Evolutionary conservation across 305 asterid species (phyloP).

Genomic region (Caryopteris hybrid): DNA sequence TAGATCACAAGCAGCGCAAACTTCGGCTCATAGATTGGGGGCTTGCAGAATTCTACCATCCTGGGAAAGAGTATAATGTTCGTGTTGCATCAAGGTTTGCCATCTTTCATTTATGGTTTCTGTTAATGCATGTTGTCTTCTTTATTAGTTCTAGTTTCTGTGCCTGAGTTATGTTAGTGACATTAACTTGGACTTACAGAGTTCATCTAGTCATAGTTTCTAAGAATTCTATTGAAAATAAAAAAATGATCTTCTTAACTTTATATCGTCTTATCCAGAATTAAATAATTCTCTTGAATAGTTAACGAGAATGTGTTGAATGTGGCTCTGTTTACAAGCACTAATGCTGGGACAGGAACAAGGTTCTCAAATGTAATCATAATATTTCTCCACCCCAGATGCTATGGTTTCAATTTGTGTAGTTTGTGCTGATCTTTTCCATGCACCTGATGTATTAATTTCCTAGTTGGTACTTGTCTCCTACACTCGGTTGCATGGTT

Average conservation of each 20-base stretch:
- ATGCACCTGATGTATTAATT: no score
- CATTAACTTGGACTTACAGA: neutral
- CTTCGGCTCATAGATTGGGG: slow-evolving; percentile 82
- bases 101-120: slow-evolving; percentile 7
- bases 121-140: neutral
- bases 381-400: neutral
- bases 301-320: neutral
- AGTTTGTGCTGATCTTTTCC: neutral
- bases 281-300: neutral
- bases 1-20: slow-evolving; percentile 76
- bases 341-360: neutral
- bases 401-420: neutral
- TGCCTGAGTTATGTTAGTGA: neutral
- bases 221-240: neutral
- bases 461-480: neutral
- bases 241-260: neutral
- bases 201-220: neutral
- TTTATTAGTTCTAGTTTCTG: neutral
- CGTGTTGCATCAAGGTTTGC: slow-evolving; percentile 75
- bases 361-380: neutral
- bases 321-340: neutral
- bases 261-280: neutral
- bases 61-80: slow-evolving; percentile 75
- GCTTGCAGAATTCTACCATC: slow-evolving; percentile 89
- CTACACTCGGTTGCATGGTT: no score